These are phyloP conservation scores for Mycena metata DNA, from an alignment of 768 basidiomycete genomes.

Conservation along the genomic window DNA sequence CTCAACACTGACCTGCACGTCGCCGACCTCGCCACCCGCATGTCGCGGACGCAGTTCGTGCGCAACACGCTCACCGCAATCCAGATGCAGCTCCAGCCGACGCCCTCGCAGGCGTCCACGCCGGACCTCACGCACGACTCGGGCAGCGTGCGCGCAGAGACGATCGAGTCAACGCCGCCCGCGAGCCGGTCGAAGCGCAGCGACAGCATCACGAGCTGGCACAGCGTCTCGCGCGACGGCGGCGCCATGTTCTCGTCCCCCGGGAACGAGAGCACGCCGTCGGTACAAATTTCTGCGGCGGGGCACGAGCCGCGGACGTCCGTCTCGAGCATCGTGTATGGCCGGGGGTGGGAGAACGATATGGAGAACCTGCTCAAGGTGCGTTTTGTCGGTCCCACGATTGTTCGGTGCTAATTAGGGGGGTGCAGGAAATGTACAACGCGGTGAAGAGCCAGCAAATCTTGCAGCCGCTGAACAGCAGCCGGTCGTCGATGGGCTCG, in stretches of 20 bases:
- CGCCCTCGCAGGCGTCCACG: slow-evolving; percentile 65
- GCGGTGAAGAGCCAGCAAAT: slow-evolving; percentile 94
- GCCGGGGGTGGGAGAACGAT: slow-evolving; percentile 85
- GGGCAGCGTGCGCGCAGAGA: slow-evolving; percentile 72
- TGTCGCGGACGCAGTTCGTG: slow-evolving; percentile 94
- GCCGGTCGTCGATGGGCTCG: slow-evolving; percentile 68
- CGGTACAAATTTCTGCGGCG: slow-evolving; percentile 66
- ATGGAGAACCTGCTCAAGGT: slow-evolving; percentile 92
- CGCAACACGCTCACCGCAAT: slow-evolving; percentile 92
- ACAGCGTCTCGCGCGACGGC: slow-evolving; percentile 78
- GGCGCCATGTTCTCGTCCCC: slow-evolving; percentile 46
- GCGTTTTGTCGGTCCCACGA: slow-evolving; percentile 28
- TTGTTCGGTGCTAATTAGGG: slow-evolving; percentile 14
- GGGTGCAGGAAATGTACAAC: slow-evolving; percentile 88
- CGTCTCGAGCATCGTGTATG: slow-evolving; percentile 58
- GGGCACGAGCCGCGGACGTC: slow-evolving; percentile 50
- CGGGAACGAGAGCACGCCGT: slow-evolving; percentile 75
- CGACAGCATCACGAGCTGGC: slow-evolving; percentile 89
- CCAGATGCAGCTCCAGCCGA: slow-evolving; percentile 79
- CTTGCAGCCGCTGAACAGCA: slow-evolving; percentile 78
- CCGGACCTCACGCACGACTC: slow-evolving; percentile 80
- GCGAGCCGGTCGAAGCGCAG: slow-evolving; percentile 76
- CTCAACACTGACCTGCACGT: slow-evolving; percentile 98
- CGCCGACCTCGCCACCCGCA: slow-evolving; percentile 87
- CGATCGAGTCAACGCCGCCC: slow-evolving; percentile 44